Conservation (phyloP, 768 basidiomycete species). For the Crucibulum laeve region DNA sequence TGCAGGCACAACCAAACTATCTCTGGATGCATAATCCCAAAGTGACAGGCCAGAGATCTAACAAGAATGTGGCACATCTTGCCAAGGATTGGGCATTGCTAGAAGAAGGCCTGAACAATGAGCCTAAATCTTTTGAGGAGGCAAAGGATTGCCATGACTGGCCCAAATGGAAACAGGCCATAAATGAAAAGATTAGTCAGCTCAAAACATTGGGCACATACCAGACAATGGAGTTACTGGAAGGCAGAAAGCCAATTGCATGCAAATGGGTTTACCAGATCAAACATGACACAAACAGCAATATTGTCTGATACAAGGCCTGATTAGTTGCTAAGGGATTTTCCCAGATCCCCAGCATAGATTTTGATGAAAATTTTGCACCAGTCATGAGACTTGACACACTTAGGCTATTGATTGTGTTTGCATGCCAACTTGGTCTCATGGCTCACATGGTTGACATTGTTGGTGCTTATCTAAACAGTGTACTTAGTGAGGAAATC, state of each 20-base stretch:
- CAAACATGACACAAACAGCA: constrained; percentile 12
- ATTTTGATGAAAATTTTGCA: constrained; percentile 27
- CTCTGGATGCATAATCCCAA: too few species aligned
- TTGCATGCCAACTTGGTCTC: constrained; percentile 3
- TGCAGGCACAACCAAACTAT: too few species aligned
- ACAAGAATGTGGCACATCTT: too few species aligned
- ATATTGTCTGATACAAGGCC: constrained; percentile 27
- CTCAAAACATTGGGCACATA: background rate
- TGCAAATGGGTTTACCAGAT: background rate
- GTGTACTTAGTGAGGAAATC: background rate
- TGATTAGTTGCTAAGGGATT: constrained; percentile 34
- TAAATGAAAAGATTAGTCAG: background rate
- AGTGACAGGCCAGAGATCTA: too few species aligned
- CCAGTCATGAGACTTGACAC: constrained; percentile 19
- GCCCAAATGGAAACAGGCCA: background rate
- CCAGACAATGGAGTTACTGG: background rate
- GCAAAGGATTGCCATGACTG: background rate
- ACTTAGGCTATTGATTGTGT: constrained; percentile 14
- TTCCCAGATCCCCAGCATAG: constrained; percentile 28
- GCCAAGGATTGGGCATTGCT: too few species aligned
- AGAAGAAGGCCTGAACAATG: too few species aligned
- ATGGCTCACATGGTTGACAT: background rate
- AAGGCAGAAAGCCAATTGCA: background rate
- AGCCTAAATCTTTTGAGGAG: background rate
- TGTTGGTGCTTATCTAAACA: constrained; percentile 1